Base-by-base conservation (phyloP, 208 protist genomes). In the Leishmania arabica region DNA sequence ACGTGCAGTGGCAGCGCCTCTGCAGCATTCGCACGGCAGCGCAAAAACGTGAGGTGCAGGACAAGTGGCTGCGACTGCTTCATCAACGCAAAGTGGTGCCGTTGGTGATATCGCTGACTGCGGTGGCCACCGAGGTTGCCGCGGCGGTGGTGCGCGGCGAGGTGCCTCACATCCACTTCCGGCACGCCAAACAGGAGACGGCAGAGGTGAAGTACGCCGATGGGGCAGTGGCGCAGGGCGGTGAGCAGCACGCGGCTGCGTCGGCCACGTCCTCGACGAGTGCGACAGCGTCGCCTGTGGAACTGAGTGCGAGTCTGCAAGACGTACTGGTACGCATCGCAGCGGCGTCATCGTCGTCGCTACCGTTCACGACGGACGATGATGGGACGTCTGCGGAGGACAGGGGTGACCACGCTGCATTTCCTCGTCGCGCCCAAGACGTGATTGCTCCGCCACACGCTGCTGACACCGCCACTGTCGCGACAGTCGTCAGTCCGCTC, bases 21-120 rank as follows among this genome's bases (percentile, higher is more conserved):
- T 87, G 87, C 24, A 34, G 51, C 2, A 70, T 40, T 21, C 75
- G 84, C 8, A 64, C 75, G 2, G 72, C 73, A 11, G 81, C 40
- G 42, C 89, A 93, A 84, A 74, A 75, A 13, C 66, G 65, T 13
- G 84, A 88, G 74, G 85, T 97, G 66, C 75, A 89, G 51, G 74
- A 73, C 15, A 69, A 84, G 51, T 97, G 94, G 92, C 64, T 92
- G 40, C 92, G 92, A 62, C 83, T 89, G 19, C 92, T 97, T 79
- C 78, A 91, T 75, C 86, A 79, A 40, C 94, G 92, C 5, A 80
- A 89, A 47, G 77, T 96, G 34, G 82, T 97, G 24, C 92, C 94
- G 0, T 73, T 77, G 9, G 70, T 93, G 11, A 51, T 95, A 66
- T 90, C 87, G 1, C 73, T 95, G 40, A 75, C 68, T 27, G 82